phyloP scores from a whole-genome alignment of 2,329 filamentous ascomycete genomes.

The Fusarium stilboides region DNA sequence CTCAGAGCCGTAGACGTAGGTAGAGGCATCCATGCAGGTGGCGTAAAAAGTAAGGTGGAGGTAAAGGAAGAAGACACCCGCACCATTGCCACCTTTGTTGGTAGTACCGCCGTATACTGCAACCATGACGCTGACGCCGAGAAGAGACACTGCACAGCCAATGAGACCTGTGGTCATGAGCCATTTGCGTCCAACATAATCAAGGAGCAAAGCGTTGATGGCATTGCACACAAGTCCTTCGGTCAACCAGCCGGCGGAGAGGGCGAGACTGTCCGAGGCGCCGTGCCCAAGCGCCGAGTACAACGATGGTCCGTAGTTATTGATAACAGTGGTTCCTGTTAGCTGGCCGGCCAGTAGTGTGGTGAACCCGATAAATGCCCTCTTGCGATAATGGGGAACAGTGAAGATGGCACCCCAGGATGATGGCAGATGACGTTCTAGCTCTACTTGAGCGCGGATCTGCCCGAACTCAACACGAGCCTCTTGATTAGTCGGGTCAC shows the following conservation, averaged over 20 bases:
- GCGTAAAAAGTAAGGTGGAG: constrained; percentile 9
- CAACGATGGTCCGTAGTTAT: background rate
- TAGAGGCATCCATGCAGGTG: constrained; percentile 8
- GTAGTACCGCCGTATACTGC: background rate
- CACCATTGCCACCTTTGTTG: background rate
- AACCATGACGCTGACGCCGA: constrained; percentile 5
- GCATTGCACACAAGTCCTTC: constrained; percentile 10
- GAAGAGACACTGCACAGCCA: fast-evolving
- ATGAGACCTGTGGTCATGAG: background rate
- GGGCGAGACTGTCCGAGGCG: background rate
- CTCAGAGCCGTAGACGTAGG: constrained; percentile 4
- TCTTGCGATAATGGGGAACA: background rate
- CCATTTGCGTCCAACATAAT: constrained; percentile 8
- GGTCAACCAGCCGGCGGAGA: constrained; percentile 4
- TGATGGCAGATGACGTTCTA: background rate
- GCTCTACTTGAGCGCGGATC: constrained; percentile 6
- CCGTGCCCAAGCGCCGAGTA: background rate
- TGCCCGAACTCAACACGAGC: background rate
- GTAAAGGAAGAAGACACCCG: constrained; percentile 2
- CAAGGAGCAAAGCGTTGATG: background rate
- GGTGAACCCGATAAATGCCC: background rate
- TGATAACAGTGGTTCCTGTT: background rate
- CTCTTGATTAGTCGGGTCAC: background rate
- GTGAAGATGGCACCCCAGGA: background rate
- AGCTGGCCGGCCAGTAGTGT: background rate